Evolutionary conservation across 2,329 filamentous ascomycete genomes (phyloP).

Genomic region (Hymenoscyphus repandus): DNA sequence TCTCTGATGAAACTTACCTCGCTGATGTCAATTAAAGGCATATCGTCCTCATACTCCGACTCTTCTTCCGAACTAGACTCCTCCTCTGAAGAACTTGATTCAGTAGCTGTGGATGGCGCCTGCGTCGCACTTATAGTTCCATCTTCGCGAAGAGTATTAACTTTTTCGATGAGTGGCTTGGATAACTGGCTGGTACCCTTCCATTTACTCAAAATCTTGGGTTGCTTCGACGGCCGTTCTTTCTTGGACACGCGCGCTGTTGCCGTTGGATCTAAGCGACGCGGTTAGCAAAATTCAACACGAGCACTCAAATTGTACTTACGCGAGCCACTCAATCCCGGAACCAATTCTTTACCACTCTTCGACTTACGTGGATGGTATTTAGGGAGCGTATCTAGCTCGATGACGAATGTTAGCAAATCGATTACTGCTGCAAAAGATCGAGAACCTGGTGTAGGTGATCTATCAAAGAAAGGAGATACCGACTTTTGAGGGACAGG

Average conservation of each 20-base stretch:
- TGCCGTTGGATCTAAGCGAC: conserved; percentile 18
- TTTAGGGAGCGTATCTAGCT: conserved; percentile 28
- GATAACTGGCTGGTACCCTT: conserved; percentile 25
- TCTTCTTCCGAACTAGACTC: conserved; percentile 31
- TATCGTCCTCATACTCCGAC: conserved; percentile 31
- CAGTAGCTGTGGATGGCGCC: conserved; percentile 22
- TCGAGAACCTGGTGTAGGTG: not conserved
- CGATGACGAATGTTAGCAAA: conserved; percentile 3
- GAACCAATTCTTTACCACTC: conserved; percentile 28
- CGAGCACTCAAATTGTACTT: conserved; percentile 14
- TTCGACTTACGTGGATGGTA: conserved; percentile 28
- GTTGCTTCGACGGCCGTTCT: conserved; percentile 20
- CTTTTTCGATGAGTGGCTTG: conserved; percentile 18
- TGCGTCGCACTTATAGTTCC: conserved; percentile 13
- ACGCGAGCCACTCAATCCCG: conserved; percentile 27
- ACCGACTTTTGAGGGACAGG: conserved; percentile 28
- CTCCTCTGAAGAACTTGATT: conserved; percentile 30
- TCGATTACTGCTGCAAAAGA: not conserved
- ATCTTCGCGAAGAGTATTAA: conserved; percentile 18
- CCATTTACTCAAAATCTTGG: conserved; percentile 20
- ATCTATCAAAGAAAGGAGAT: not conserved
- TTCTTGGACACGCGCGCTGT: conserved; percentile 23
- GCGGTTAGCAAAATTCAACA: not conserved
- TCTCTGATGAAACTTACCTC: conserved; percentile 22
- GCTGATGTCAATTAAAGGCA: conserved; percentile 25